A percentile compares a stretch with the other conserved stretches of the same genome.
phyloP scores from a whole-genome alignment of 805 yeast genomes.

The Myxozyma vanderwaltii region DNA sequence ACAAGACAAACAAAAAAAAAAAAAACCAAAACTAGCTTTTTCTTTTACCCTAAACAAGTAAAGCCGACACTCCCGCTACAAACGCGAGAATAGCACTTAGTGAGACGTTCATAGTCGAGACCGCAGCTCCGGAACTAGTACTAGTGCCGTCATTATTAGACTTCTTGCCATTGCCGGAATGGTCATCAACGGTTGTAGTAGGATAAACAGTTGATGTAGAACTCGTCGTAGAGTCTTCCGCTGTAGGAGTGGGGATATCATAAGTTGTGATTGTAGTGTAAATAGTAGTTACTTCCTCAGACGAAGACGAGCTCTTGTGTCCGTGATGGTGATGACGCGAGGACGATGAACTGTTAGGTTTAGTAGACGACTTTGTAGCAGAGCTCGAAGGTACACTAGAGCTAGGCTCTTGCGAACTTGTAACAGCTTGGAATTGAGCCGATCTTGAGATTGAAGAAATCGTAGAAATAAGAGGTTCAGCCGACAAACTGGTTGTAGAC shows the following conservation, averaged over 20 bases:
- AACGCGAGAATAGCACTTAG: not conserved
- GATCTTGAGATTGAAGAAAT: constrained; percentile 9
- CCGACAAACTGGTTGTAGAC: not conserved
- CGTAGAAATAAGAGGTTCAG: not conserved
- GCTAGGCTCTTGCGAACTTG: too few species aligned
- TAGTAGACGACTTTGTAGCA: not conserved
- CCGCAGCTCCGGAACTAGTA: constrained; percentile 7
- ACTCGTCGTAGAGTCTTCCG: not conserved
- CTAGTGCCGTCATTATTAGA: constrained; percentile 3
- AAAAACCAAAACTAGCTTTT: not conserved
- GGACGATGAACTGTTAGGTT: not conserved
- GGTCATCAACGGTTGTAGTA: constrained; percentile 3
- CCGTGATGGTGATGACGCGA: constrained; percentile 13
- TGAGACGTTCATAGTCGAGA: not conserved
- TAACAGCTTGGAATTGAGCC: constrained; percentile 8
- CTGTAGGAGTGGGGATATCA: not conserved
- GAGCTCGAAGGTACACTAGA: constrained; percentile 1
- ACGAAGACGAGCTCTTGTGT: not conserved
- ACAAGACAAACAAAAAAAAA: not conserved
- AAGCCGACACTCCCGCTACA: not conserved
- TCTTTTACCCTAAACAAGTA: too few species aligned
- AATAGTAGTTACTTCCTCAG: constrained; percentile 2
- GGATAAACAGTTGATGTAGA: not conserved
- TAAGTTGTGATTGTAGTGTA: constrained; percentile 1
- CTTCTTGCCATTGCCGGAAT: not conserved